Conservation (phyloP, 108 stramenopile species). For the Cyclostephanos tholiformis region DNA sequence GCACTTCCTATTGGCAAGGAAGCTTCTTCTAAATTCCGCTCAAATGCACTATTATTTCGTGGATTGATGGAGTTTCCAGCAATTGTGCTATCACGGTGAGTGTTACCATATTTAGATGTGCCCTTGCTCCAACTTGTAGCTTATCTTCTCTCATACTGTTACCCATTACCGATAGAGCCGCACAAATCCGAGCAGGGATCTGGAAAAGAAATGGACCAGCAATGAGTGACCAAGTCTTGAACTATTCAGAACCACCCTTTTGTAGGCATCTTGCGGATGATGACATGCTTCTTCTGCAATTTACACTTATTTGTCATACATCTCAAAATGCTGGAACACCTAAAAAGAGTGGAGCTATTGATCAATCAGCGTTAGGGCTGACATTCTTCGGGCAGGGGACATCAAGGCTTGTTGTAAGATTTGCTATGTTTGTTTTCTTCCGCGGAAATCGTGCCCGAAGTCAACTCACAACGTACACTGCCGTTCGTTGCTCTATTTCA, state of each 20-base stretch:
- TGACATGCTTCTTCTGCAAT: slow-evolving; percentile 84
- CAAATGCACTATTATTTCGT: slow-evolving; percentile 52
- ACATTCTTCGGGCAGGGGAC: slow-evolving; percentile 15
- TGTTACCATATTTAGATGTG: not conserved
- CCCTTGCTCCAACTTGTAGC: not conserved
- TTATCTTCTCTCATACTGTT: not conserved
- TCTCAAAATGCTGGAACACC: slow-evolving; percentile 17
- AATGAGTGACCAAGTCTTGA: slow-evolving; percentile 77
- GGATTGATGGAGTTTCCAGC: slow-evolving; percentile 86
- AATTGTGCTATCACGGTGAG: slow-evolving; percentile 51
- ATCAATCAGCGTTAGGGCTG: slow-evolving; percentile 4
- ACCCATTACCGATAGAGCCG: slow-evolving; percentile 32
- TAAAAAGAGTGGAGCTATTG: not conserved
- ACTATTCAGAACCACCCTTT: slow-evolving; percentile 93
- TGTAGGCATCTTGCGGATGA: slow-evolving; percentile 89
- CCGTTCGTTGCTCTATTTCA: slow-evolving; percentile 50
- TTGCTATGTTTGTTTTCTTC: not conserved
- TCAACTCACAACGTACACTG: slow-evolving; percentile 25
- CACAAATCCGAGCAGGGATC: slow-evolving; percentile 88
- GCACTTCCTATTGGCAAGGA: slow-evolving; percentile 24
- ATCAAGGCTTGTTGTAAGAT: slow-evolving; percentile 20
- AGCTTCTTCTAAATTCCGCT: slow-evolving; percentile 20
- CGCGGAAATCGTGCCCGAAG: not conserved
- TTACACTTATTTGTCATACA: slow-evolving; percentile 67
- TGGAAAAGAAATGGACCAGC: slow-evolving; percentile 94